Percentiles rank a stretch among this genome's conserved stretches.
These are phyloP conservation scores for Porodaedalea pini DNA, from an alignment of 1,284 basidiomycete genomes.

Conservation along the genomic window DNA sequence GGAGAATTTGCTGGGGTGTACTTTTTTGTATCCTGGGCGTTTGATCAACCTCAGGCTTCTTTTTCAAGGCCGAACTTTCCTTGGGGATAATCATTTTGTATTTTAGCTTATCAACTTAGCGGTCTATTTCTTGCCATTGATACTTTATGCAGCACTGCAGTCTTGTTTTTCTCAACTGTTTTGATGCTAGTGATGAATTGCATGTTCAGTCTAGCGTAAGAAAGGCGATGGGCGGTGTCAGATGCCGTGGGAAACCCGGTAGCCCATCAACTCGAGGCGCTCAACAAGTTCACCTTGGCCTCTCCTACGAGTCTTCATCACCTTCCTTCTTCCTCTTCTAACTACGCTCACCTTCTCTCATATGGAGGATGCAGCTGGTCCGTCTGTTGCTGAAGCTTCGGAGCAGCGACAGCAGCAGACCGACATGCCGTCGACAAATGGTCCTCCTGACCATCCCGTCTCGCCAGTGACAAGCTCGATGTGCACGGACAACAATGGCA, in stretches of 20 bases:
- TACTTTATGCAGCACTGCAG: background rate
- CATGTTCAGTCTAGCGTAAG: too few species aligned
- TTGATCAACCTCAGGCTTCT: background rate
- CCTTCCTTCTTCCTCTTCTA: background rate
- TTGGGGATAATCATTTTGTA: background rate
- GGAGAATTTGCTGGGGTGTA: background rate
- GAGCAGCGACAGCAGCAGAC: background rate
- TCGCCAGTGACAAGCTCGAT: conserved; percentile 1
- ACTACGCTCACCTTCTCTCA: background rate
- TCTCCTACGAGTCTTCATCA: background rate
- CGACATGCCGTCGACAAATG: background rate
- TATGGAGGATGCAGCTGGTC: conserved; percentile 3
- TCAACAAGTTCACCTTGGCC: background rate
- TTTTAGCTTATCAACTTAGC: too few species aligned
- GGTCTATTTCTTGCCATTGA: background rate
- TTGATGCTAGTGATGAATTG: background rate
- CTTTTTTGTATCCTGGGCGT: background rate
- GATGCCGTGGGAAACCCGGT: background rate
- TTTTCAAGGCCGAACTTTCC: background rate
- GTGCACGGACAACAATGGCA: conserved; percentile 8
- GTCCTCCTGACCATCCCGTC: background rate
- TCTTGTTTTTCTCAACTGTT: background rate
- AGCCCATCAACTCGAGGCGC: background rate
- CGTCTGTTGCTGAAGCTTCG: background rate
- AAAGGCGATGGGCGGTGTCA: background rate